Base-by-base conservation (phyloP, 805 yeast genomes). In the Blastobotrys mokoenaii region DNA sequence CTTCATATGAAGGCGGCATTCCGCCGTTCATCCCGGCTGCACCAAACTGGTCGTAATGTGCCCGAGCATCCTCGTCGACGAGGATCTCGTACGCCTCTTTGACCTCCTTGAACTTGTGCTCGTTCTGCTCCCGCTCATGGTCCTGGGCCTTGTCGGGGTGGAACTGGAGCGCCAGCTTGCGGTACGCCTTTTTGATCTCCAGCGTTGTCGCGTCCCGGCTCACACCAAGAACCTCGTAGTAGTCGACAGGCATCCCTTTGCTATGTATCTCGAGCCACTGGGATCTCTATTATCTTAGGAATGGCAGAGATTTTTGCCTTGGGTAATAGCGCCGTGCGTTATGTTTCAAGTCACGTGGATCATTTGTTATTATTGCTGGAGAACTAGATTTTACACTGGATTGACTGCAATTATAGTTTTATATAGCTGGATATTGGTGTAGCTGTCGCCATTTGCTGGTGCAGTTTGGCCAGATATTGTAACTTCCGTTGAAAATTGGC, bases 91-190 rank as follows among this genome's bases (percentile, higher is more conserved):
- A 90, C 0, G 97, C 97, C 49, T 82, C 83, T 15, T 82, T 74
- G 46, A 90, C 76, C 55, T 82, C 89, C 62, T 90, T 90, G 65
- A 90, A 90, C 58, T 73, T 76, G 50, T 74, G 68, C 63, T 87
- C 97, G 2, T 95, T 84, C 15, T 69, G 76, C 12, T 71, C 81
- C 48, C 93, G 70, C 17, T 77, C 78, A 8, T 75, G 77, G 52
- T 79, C 85, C 0, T 77, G 61, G 1, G 78, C 88, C 60, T 93
- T 90, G 63, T 90, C 97, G 0, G 97, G 97, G 64, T 90, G 97
- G 56, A 80, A 77, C 48, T 71, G 69, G 34, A 90, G 70, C 9
- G 97, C 97, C 41, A 87, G 72, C 54, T 80, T 83, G 52, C 94
- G 74, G 64, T 86, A 90, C 0, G 96, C 95, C 62, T 76, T 80